Evolutionary conservation across 345 rosid species (phyloP), one percentile per base, ranked within the genome.

Genomic region (Eucalyptus polybractea): DNA sequence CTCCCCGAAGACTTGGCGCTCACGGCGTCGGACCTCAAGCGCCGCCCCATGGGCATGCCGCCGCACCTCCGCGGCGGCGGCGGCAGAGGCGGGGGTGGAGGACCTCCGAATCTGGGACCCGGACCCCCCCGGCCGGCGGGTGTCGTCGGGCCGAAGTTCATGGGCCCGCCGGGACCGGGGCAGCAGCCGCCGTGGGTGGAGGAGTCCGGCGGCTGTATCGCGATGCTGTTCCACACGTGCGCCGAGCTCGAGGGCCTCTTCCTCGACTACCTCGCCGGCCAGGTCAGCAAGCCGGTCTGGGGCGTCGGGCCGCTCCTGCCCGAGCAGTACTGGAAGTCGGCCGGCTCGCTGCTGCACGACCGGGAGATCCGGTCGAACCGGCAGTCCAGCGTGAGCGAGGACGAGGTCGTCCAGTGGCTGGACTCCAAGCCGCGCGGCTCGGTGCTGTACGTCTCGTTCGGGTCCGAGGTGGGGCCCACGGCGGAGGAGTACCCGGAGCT

Each of bases 291-390:
- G 85, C 94, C 94, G 8, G 93, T 91, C 10, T 93, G 94, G 93
- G 93, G 92, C 17, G 90, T 93, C 6, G 95, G 94, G 6, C 95
- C 95, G 7, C 88, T 94, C 7, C 67, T 94, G 8, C 93, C 94
- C 3, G 92, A 92, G 22, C 86, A 91, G 40, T 92, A 89, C 62
- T 94, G 93, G 92, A 87, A 89, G 80, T 88, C 92, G 2, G 27
- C 72, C 40, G 91, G 86, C 50, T 90, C 94, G 13, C 27, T 92
- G 15, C n/a, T 94, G 47, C 94, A 72, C n/a, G 93, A 93, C 86
- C 33, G 69, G 2, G 91, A 93, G 31, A 86, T 91, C 72, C 87
- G 93, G 54, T 22, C 91, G 86, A 89, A 88, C 29, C 90, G 91
- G 9, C 54, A 8, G 47, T 90, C 93, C n/a, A 94, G 86, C 50